Evolutionary conservation across 331 rosid genomes (phyloP).

Genomic region (Quercus lobata): DNA sequence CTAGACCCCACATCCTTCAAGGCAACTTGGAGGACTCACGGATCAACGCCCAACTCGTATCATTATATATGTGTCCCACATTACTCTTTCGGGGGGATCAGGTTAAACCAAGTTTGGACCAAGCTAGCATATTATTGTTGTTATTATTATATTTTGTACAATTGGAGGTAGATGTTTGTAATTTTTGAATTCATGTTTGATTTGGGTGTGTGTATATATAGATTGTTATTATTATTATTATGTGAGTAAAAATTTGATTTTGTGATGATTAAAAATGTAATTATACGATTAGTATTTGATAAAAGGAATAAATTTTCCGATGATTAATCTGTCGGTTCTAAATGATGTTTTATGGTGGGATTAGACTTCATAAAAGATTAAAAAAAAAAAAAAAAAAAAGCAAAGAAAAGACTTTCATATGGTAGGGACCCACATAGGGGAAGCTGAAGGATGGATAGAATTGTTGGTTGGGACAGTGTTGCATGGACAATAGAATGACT

Average conservation of each 20-base stretch:
- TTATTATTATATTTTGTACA: not conserved
- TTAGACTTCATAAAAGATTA: too few species aligned
- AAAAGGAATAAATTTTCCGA: not conserved
- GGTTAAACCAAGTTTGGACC: not conserved
- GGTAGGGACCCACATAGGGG: conserved; percentile 13
- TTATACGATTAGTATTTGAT: not conserved
- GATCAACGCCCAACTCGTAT: not conserved
- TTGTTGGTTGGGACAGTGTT: conserved; percentile 15
- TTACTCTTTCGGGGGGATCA: not conserved
- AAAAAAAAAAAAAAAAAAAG: too few species aligned
- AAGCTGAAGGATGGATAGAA: conserved; percentile 9
- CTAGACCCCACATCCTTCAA: not conserved
- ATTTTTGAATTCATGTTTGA: not conserved
- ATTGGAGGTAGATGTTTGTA: not conserved
- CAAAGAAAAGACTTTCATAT: not conserved
- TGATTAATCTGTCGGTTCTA: conserved; percentile 17
- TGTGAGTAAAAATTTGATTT: conserved; percentile 5
- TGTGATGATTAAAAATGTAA: not conserved
- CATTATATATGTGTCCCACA: not conserved
- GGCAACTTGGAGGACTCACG: not conserved
- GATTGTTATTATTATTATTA: not conserved
- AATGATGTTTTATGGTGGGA: not conserved
- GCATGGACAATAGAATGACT: conserved; percentile 38
- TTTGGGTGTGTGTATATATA: not conserved
- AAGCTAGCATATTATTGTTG: not conserved